Evolutionary conservation across 1,284 basidiomycete genomes (phyloP), one percentile per base, ranked within the genome.

Genomic region (Butyriboletus appendiculatus): DNA sequence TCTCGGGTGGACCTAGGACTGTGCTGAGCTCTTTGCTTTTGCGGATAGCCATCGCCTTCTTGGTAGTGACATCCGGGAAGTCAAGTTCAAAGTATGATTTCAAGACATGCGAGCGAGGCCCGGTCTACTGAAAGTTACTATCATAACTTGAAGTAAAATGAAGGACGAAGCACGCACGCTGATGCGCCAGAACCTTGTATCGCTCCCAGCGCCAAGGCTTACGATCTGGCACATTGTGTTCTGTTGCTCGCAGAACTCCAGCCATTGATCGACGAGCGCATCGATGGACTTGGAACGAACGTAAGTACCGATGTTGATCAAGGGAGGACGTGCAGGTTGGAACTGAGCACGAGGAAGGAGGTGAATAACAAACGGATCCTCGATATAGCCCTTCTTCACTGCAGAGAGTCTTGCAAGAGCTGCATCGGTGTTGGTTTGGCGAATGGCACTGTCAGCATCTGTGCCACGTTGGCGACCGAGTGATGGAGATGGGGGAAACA

Each of bases 231-330:
- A 69, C 5, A 24, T 16, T 11, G 54, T 63, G 18, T 24, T 26
- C 32, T 56, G 64, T 38, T 50, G 59, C 18, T 70, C 64, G 18
- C 64, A 70, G 8, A 54, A 24, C 11, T 54, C 59, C 37, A 97
- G 62, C 81, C 94, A 98, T 42, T 78, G 70, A 20, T 87, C 75
- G 0, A 97, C 86, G 7, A 98, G 81, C 43, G 73, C 70, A 66
- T 99, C 97, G 43, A 98, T 84, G 2, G 85, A 88, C 45, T 81
- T 78, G 0, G 91, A 88, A 50, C 97, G 83, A 52, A 97, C 84
- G 61, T 90, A 92, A 1, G 96, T 99, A 9, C 96, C 96, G 43
- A 98, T 81, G 69, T 98, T 98, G 77, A 99, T 98, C 60, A 98
- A 74, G 0, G 96, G 96, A 1, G 92, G 83, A 1, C 90, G 78